Base-by-base conservation (phyloP, 2,329 filamentous ascomycete genomes). In the Clarireedia homoeocarpa region DNA sequence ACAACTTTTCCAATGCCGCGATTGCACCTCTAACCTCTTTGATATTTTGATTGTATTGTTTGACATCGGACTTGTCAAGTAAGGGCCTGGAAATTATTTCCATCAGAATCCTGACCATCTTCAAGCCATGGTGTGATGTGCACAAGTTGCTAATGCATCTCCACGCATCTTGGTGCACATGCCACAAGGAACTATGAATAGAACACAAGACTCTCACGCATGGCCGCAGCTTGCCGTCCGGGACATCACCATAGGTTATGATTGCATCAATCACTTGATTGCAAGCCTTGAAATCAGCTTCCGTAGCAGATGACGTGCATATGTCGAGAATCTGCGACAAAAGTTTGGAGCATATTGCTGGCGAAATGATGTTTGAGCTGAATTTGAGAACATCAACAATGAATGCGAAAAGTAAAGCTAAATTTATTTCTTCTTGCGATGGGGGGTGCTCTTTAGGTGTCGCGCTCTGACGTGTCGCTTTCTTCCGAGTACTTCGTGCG, bases 151-250 rank as follows among this genome's bases (percentile, higher is more conserved):
- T 77, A 34, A 91, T 74, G 0, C 84, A 85, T 59, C 82, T 81
- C 86, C 87, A 91, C 3, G 86, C 79, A 42, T 80, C 77, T 59
- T 84, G 81, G 57, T 81, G 75, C 10, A 88, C 75, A 47, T 72
- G 74, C 12, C 74, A 72, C 2, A 91, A 80, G 51, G 88, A 75
- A 59, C 81, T 83, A 67, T 86, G 85, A 58, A 90, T 86, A 42
- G 84, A 86, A 64, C 85, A 86, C 53, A 91, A 74, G 2, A 90
- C 80, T 59, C 86, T 82, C 38, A 91, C 76, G 65, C 84, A 89
- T 36, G 79, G 77, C 62, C 79, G 79, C 42, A 91, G 75, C 57
- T 81, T 83, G 54, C 74, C 74, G 51, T 72, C 74, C 0, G 88
- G 87, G 47, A 91, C 82, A 36, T 83, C 80, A 4, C 85, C 84